Conservation (phyloP, 2,329 filamentous ascomycete genomes). For the Epichloe festucae region DNA sequence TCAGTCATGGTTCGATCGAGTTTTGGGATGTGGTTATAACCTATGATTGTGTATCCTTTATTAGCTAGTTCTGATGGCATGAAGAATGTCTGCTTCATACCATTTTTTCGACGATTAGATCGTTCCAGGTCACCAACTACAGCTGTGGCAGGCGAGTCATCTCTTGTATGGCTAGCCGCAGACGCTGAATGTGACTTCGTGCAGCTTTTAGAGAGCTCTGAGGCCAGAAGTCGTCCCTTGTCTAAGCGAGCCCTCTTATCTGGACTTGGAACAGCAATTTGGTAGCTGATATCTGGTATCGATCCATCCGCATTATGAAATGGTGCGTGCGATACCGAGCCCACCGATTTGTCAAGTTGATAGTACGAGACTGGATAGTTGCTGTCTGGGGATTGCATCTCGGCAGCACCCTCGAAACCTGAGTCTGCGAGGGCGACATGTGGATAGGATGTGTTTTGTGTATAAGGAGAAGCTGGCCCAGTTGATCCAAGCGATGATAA, state of each 20-base stretch:
- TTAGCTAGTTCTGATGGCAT: neutral
- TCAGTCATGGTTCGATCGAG: slow-evolving; percentile 79
- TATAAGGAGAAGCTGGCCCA: slow-evolving; percentile 47
- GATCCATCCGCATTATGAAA: slow-evolving; percentile 27
- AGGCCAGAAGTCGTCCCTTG: slow-evolving; percentile 30
- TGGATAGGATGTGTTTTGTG: slow-evolving; percentile 40
- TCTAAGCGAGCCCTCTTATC: slow-evolving; percentile 25
- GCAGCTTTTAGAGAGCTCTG: slow-evolving; percentile 29
- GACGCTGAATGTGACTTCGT: slow-evolving; percentile 38
- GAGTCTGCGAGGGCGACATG: slow-evolving; percentile 43
- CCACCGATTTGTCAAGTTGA: slow-evolving; percentile 32
- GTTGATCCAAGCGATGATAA: slow-evolving; percentile 47
- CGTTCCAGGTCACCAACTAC: slow-evolving; percentile 36
- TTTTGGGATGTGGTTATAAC: slow-evolving; percentile 50
- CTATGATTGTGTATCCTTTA: slow-evolving; percentile 32
- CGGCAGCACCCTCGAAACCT: slow-evolving; percentile 31
- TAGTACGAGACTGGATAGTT: slow-evolving; percentile 27
- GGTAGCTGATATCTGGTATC: slow-evolving; percentile 27
- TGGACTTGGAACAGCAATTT: slow-evolving; percentile 24
- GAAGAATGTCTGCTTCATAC: slow-evolving; percentile 25
- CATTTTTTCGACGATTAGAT: slow-evolving; percentile 37
- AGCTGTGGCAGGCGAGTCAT: slow-evolving; percentile 48
- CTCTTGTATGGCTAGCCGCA: slow-evolving; percentile 42
- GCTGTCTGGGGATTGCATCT: slow-evolving; percentile 22
- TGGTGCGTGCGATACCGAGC: slow-evolving; percentile 24